phyloP scores from a whole-genome alignment of 2,329 filamentous ascomycete species.

The Calycina herbarum region DNA sequence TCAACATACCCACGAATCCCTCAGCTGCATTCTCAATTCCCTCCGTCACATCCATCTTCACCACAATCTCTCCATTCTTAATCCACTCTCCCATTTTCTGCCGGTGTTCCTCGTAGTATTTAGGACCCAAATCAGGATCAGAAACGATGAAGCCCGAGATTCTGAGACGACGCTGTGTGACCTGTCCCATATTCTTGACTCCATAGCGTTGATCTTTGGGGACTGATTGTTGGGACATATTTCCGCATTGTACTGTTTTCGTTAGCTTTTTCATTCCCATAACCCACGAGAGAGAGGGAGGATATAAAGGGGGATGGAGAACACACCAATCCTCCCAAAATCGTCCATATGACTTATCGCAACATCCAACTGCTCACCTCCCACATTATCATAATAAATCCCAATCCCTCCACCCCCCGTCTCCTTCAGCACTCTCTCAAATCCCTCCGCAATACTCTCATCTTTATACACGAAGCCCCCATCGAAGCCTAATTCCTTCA shows the following conservation, averaged over 20 bases:
- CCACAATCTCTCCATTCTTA: constrained; percentile 62
- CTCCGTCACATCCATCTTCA: constrained; percentile 57
- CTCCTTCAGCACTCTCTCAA: constrained; percentile 49
- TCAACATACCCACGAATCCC: constrained; percentile 64
- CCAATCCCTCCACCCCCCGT: constrained; percentile 70
- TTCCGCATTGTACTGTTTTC: constrained; percentile 49
- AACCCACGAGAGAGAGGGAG: neutral
- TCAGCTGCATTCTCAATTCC: constrained; percentile 67
- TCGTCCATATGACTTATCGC: constrained; percentile 61
- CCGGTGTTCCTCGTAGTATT: constrained; percentile 61
- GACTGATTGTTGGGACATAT: constrained; percentile 69
- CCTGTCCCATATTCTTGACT: constrained; percentile 58
- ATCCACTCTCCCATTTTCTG: constrained; percentile 69
- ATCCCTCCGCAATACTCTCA: constrained; percentile 61
- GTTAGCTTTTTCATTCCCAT: neutral
- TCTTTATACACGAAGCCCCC: constrained; percentile 79
- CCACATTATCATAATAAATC: constrained; percentile 80
- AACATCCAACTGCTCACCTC: constrained; percentile 70
- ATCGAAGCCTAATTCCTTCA: constrained; percentile 70
- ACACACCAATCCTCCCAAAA: constrained; percentile 57
- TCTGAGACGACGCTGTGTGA: constrained; percentile 60
- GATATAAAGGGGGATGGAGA: neutral
- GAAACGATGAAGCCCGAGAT: constrained; percentile 67
- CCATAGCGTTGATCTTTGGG: constrained; percentile 53
- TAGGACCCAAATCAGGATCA: constrained; percentile 60